phyloP scores from a whole-genome alignment of 1,284 basidiomycete species.

The Tranzscheliella williamsii region DNA sequence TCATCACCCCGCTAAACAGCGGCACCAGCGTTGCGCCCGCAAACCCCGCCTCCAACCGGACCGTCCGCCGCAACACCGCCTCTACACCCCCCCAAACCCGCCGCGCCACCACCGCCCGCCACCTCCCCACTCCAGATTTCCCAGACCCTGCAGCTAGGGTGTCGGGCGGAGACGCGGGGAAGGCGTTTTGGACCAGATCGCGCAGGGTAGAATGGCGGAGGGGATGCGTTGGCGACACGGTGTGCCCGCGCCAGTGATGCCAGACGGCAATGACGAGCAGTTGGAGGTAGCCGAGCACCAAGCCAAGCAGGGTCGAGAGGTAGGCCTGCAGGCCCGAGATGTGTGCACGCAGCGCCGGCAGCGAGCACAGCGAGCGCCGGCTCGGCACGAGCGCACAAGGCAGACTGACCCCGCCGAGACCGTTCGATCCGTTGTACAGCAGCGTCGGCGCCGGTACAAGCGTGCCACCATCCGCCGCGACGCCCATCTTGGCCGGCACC shows the following conservation, averaged over 20 bases:
- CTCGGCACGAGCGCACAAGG: conserved; percentile 12
- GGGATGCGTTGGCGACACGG: conserved; percentile 31
- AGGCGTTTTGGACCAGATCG: conserved; percentile 11
- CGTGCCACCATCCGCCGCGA: background rate
- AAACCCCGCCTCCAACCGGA: conserved; percentile 21
- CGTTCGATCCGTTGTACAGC: conserved; percentile 49
- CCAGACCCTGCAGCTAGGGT: background rate
- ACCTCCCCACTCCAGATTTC: no score
- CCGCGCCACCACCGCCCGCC: background rate
- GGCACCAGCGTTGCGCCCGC: conserved; percentile 41
- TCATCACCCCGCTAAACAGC: conserved; percentile 54
- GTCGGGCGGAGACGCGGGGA: conserved; percentile 1
- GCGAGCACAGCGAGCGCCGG: background rate
- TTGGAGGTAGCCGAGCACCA: conserved; percentile 48
- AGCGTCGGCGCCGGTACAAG: conserved; percentile 19
- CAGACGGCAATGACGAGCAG: conserved; percentile 42
- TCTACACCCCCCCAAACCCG: conserved; percentile 7
- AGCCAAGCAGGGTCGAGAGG: conserved; percentile 15
- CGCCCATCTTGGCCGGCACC: no score
- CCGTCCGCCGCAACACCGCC: conserved; percentile 4
- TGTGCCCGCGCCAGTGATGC: conserved; percentile 40
- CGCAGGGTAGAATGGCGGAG: conserved; percentile 22
- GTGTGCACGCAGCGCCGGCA: background rate
- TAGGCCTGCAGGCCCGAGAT: conserved; percentile 8
- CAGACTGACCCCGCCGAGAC: conserved; percentile 34